These are phyloP conservation scores for Acer yangbiense DNA, from an alignment of 345 rosid species.

Conservation along the genomic window DNA sequence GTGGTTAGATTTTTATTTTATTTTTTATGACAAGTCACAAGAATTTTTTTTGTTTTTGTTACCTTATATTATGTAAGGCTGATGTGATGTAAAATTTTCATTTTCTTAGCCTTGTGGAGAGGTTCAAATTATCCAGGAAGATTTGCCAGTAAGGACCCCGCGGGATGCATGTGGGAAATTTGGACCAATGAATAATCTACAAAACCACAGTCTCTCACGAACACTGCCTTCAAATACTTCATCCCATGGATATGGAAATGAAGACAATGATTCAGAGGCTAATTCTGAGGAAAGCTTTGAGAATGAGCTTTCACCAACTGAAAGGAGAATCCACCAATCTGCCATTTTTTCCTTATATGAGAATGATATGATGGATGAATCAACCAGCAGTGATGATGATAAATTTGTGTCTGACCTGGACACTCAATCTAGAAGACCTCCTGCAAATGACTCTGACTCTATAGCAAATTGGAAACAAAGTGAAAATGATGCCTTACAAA, in stretches of 20 bases:
- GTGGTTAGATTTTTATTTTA: constrained; percentile 50
- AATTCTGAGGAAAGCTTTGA: constrained; percentile 82
- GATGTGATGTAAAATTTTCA: constrained; percentile 21
- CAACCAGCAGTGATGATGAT: constrained; percentile 76
- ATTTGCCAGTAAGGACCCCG: constrained; percentile 77
- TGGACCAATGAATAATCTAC: constrained; percentile 45
- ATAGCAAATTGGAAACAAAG: constrained; percentile 29
- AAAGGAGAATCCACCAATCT: constrained; percentile 68
- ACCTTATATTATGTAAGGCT: constrained; percentile 4
- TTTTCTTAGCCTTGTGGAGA: constrained; percentile 76
- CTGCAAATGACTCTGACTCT: constrained; percentile 29
- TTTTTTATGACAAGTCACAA: neutral
- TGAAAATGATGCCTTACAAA: constrained; percentile 26
- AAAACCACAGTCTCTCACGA: constrained; percentile 25
- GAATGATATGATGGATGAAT: constrained; percentile 47
- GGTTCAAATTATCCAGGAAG: constrained; percentile 85
- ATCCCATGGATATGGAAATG: constrained; percentile 38
- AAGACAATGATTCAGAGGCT: constrained; percentile 52
- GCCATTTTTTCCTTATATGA: constrained; percentile 43
- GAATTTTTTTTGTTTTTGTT: neutral
- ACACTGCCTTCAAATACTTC: constrained; percentile 36
- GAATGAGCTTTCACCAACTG: constrained; percentile 70
- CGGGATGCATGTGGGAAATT: constrained; percentile 67
- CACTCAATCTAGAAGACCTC: constrained; percentile 33
- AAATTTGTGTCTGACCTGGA: constrained; percentile 36